Conservation (phyloP, 176 grass and related monocot genomes). For the Phoenix dactylifera region DNA sequence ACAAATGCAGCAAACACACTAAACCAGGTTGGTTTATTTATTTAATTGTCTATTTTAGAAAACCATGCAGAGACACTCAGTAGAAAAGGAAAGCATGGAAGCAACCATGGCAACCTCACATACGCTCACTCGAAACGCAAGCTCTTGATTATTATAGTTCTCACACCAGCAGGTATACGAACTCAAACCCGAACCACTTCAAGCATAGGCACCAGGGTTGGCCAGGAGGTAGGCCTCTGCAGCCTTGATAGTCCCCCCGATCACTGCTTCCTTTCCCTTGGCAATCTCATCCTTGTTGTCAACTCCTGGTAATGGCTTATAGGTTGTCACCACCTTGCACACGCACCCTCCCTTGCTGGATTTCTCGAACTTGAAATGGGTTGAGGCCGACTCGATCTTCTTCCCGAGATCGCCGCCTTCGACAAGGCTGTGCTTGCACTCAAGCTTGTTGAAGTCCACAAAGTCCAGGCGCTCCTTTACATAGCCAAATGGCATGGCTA, state of each 20-base stretch:
- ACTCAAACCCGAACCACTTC: too few species aligned
- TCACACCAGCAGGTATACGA: too few species aligned
- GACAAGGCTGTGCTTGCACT: slow-evolving; percentile 32
- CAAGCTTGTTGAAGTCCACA: slow-evolving; percentile 22
- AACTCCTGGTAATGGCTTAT: slow-evolving; percentile 36
- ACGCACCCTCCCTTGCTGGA: slow-evolving; percentile 38
- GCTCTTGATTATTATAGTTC: too few species aligned
- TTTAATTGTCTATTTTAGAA: too few species aligned
- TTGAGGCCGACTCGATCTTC: slow-evolving; percentile 24
- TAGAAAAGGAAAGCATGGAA: too few species aligned
- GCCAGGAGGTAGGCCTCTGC: slow-evolving; percentile 49
- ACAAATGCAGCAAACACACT: too few species aligned
- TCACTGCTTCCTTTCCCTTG: slow-evolving; percentile 40
- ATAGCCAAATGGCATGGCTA: slow-evolving; percentile 35
- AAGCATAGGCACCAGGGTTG: neutral
- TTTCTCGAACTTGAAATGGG: slow-evolving; percentile 32
- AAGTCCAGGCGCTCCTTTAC: slow-evolving; percentile 64
- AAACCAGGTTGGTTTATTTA: too few species aligned
- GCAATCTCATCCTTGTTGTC: slow-evolving; percentile 24
- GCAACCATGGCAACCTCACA: too few species aligned
- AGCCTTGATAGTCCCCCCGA: slow-evolving; percentile 29
- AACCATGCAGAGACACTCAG: too few species aligned
- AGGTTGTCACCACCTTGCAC: slow-evolving; percentile 36
- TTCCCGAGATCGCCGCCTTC: slow-evolving; percentile 58
- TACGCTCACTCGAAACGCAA: too few species aligned